phyloP scores from a whole-genome alignment of 495 filamentous ascomycete genomes.

The Aeminium ludgeri region DNA sequence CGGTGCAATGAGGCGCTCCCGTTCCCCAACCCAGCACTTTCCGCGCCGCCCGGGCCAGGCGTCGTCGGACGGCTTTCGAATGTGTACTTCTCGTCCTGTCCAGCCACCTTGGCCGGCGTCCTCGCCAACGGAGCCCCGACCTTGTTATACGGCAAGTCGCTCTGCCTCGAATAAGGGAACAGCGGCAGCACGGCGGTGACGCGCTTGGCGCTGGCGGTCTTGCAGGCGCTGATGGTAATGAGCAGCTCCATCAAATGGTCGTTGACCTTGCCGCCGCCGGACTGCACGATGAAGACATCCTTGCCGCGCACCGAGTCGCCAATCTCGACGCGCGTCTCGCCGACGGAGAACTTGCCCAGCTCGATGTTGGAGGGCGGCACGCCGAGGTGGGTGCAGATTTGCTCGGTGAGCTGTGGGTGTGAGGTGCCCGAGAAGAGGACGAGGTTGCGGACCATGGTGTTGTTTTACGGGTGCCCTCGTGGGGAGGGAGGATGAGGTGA shows the following conservation, averaged over 20 bases:
- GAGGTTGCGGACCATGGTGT: slow-evolving; percentile 79
- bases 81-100: slow-evolving; percentile 44
- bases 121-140: slow-evolving; percentile 72
- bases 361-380: slow-evolving; percentile 68
- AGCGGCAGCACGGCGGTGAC: slow-evolving; percentile 90
- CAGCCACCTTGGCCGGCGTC: slow-evolving; percentile 29
- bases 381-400: slow-evolving; percentile 71
- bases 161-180: slow-evolving; percentile 91
- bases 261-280: slow-evolving; percentile 77
- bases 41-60: slow-evolving; percentile 49
- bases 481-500: no score
- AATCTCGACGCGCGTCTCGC: slow-evolving; percentile 90
- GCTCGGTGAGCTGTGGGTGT: slow-evolving; percentile 72
- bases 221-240: slow-evolving; percentile 92
- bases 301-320: slow-evolving; percentile 90
- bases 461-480: not conserved
- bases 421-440: slow-evolving; percentile 86
- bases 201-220: slow-evolving; percentile 78
- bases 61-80: slow-evolving; percentile 88
- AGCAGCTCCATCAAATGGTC: slow-evolving; percentile 91
- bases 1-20: slow-evolving; percentile 48
- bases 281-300: slow-evolving; percentile 95
- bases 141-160: slow-evolving; percentile 92
- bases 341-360: slow-evolving; percentile 79
- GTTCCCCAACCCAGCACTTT: slow-evolving; percentile 40